phyloP scores from a whole-genome alignment of 345 rosid genomes.

The Hibiscus syriacus region DNA sequence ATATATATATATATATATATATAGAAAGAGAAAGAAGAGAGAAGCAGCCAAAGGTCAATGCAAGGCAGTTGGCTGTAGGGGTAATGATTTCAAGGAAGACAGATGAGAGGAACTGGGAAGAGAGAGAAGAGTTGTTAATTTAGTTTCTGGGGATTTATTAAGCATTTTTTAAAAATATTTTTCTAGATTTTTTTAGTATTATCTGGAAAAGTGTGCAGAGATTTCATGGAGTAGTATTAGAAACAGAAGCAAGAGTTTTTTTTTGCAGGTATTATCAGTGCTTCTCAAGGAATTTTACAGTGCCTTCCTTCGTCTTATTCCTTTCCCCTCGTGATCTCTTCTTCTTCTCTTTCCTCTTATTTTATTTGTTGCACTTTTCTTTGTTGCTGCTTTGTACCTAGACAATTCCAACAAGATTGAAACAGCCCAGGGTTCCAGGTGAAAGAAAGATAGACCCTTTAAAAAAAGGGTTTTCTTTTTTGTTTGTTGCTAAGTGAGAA shows the following conservation, averaged over 20 bases:
- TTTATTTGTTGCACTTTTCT: constrained; percentile 6
- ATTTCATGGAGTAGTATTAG: background rate
- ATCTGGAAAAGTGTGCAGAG: constrained; percentile 3
- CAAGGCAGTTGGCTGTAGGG: constrained; percentile 43
- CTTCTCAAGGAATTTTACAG: constrained; percentile 39
- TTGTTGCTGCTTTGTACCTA: constrained; percentile 7
- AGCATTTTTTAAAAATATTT: background rate
- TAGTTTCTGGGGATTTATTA: background rate
- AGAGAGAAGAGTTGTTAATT: background rate
- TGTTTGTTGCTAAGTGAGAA: background rate
- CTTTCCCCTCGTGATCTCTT: constrained; percentile 37
- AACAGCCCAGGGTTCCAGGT: background rate
- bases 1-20: background rate
- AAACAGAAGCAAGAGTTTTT: constrained; percentile 3
- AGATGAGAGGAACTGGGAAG: constrained; percentile 27
- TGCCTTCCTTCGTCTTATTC: constrained; percentile 26
- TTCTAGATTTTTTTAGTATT: background rate
- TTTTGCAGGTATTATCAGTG: constrained; percentile 30
- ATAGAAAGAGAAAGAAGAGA: too few relatives aligned
- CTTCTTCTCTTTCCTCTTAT: background rate
- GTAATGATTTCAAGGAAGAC: constrained; percentile 33
- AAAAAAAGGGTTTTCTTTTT: too few relatives aligned
- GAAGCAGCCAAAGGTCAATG: constrained; percentile 58
- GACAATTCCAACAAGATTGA: constrained; percentile 10
- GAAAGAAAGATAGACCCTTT: background rate